Percentiles rank a stretch among this genome's conserved stretches.
phyloP scores from a whole-genome alignment of 352 stramenopile genomes.

The Globisporangium yorkense region DNA sequence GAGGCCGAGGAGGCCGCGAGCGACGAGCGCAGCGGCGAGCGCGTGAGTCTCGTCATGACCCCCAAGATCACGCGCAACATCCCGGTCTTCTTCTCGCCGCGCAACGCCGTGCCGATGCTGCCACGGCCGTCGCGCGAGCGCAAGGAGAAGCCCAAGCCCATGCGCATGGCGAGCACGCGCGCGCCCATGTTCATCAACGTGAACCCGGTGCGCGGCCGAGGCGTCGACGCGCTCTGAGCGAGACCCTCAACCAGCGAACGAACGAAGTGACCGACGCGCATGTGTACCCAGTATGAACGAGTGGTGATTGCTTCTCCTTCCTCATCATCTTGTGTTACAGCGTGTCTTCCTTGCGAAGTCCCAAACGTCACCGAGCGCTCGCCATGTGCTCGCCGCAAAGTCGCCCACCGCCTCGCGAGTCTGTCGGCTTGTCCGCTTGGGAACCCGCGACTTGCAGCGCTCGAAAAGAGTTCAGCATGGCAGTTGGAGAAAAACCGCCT shows the following conservation, averaged over 20 bases:
- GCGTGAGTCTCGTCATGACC: conserved; percentile 21
- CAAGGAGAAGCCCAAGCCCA: conserved; percentile 9
- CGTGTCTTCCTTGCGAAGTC: not conserved
- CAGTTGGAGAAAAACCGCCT: not conserved
- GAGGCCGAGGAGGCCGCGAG: conserved; percentile 4
- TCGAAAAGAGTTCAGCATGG: not conserved
- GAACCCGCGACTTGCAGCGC: too few relatives aligned
- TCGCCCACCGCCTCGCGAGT: too few relatives aligned
- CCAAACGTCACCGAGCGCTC: not conserved
- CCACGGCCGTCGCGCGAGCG: conserved; percentile 12
- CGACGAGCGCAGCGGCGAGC: conserved; percentile 10
- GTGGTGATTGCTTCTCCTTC: too few relatives aligned
- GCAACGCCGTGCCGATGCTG: conserved; percentile 25
- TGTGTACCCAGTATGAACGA: not conserved
- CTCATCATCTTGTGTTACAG: not conserved
- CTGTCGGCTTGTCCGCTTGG: too few relatives aligned
- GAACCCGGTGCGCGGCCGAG: conserved; percentile 6
- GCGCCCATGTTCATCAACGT: conserved; percentile 12
- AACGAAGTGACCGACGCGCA: not conserved
- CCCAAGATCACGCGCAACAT: conserved; percentile 38
- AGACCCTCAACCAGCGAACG: too few relatives aligned
- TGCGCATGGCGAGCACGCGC: conserved; percentile 9
- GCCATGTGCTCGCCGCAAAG: too few relatives aligned
- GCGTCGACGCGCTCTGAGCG: conserved; percentile 8
- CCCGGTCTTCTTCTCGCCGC: conserved; percentile 48